Percentiles rank a stretch among this genome's conserved stretches.
These are phyloP conservation scores for Taxawa tesnikishii DNA, from an alignment of 2,329 filamentous ascomycete genomes.

Conservation along the genomic window DNA sequence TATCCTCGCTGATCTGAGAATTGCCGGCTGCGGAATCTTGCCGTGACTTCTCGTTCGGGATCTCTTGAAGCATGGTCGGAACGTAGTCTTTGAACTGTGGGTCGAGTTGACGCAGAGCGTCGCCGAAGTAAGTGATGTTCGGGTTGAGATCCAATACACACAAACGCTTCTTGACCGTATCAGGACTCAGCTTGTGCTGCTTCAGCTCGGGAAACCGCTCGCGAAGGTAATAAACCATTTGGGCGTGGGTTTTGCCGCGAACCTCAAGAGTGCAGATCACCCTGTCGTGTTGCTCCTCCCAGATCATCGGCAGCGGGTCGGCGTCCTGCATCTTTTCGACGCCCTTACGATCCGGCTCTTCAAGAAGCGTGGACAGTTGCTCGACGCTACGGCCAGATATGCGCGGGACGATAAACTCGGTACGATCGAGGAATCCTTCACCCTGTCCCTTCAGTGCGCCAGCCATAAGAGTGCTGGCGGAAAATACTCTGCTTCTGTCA, in stretches of 20 bases:
- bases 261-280: constrained; percentile 22
- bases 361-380: background rate
- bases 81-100: constrained; percentile 1
- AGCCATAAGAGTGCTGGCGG: background rate
- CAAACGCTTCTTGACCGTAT: constrained; percentile 22
- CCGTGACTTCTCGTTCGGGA: constrained; percentile 1
- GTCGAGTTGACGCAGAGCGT: constrained; percentile 7
- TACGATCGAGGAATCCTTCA: background rate
- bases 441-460: too few species aligned
- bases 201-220: constrained; percentile 17
- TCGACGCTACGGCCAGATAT: background rate
- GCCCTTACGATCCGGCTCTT: background rate
- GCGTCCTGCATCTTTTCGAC: constrained; percentile 5
- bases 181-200: constrained; percentile 14
- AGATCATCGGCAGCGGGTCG: constrained; percentile 16
- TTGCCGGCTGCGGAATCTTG: constrained; percentile 1
- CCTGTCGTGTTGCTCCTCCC: constrained; percentile 18
- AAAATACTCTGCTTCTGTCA: too few species aligned
- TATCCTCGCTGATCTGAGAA: background rate
- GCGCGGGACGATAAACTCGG: background rate
- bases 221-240: constrained; percentile 18
- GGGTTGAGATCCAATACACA: constrained; percentile 20
- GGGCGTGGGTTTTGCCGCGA: constrained; percentile 13
- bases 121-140: constrained; percentile 18
- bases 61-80: too few species aligned